Conservation (phyloP, 2,329 filamentous ascomycete genomes). For the Aspergillus piperis region DNA sequence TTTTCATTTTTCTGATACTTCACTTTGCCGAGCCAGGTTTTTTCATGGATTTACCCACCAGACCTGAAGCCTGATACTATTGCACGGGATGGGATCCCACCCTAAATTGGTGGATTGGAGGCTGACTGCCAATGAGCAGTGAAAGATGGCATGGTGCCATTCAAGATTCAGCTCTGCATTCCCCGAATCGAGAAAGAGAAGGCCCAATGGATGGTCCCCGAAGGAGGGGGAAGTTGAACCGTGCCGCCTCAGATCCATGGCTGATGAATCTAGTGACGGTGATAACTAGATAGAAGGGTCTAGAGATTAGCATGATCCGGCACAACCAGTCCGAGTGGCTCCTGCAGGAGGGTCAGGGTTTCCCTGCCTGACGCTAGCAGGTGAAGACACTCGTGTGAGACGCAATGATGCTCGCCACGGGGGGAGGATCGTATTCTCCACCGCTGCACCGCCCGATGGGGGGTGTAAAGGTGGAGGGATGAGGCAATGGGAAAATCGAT, state of each 20-base stretch:
- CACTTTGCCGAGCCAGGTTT: neutral
- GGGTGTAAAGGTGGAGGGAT: constrained; percentile 3
- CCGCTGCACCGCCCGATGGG: constrained; percentile 10
- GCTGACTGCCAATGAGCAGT: constrained; percentile 22
- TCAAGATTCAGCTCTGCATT: constrained; percentile 17
- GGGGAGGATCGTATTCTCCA: constrained; percentile 17
- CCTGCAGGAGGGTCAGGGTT: constrained; percentile 15
- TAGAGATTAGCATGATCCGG: constrained; percentile 9
- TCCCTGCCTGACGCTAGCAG: constrained; percentile 16
- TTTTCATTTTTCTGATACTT: neutral
- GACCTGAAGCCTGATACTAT: constrained; percentile 11
- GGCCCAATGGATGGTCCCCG: constrained; percentile 17
- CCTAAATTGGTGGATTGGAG: constrained; percentile 6
- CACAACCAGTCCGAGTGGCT: constrained; percentile 12
- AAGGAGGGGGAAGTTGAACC: constrained; percentile 1
- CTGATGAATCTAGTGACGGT: constrained; percentile 10
- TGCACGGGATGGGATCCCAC: constrained; percentile 10
- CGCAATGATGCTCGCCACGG: constrained; percentile 20
- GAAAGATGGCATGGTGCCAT: constrained; percentile 13
- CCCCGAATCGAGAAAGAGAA: constrained; percentile 17
- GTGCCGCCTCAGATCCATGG: constrained; percentile 16
- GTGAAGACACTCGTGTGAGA: constrained; percentile 14
- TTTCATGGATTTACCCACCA: neutral
- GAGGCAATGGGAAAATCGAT: constrained; percentile 2
- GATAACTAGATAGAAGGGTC: constrained; percentile 14